phyloP scores from a whole-genome alignment of 2,329 filamentous ascomycete species.

The Xylaria sp. region DNA sequence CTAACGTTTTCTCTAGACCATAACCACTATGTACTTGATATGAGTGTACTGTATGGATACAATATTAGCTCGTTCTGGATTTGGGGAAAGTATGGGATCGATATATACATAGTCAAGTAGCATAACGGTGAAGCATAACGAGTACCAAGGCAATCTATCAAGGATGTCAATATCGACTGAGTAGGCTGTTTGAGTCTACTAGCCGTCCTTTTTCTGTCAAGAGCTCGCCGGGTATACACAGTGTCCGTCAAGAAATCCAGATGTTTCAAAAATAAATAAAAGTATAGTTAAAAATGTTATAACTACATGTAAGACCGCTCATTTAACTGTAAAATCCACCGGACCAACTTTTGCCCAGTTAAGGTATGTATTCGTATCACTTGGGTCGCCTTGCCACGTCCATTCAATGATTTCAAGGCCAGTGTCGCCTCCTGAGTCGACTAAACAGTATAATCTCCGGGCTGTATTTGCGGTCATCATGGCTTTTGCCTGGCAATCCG shows the following conservation, averaged over 20 bases:
- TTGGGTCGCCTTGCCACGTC: slow-evolving; percentile 58
- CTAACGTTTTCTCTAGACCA: not conserved
- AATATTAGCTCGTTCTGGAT: not conserved
- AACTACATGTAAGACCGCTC: slow-evolving; percentile 18
- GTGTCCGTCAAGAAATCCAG: not conserved
- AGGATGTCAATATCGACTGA: not conserved
- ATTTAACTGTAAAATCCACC: slow-evolving; percentile 34
- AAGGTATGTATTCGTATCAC: slow-evolving; percentile 47
- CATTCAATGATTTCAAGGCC: slow-evolving; percentile 52
- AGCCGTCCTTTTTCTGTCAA: not conserved
- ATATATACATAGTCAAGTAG: not conserved
- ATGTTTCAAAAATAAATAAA: not conserved
- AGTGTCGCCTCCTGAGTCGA: slow-evolving; percentile 30
- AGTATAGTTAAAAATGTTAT: not conserved
- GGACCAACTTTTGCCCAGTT: slow-evolving; percentile 42
- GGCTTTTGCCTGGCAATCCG: slow-evolving; percentile 38
- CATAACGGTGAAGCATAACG: slow-evolving; percentile 15
- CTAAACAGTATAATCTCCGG: slow-evolving; percentile 45
- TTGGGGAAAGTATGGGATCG: not conserved
- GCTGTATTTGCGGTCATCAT: slow-evolving; percentile 43
- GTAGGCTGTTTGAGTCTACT: not conserved
- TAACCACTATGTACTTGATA: not conserved
- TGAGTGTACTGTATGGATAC: not conserved
- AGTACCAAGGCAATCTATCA: too few species aligned
- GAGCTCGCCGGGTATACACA: too few species aligned